Conservation (phyloP, 495 filamentous ascomycete genomes). For the Polyplosphaeria fusca region DNA sequence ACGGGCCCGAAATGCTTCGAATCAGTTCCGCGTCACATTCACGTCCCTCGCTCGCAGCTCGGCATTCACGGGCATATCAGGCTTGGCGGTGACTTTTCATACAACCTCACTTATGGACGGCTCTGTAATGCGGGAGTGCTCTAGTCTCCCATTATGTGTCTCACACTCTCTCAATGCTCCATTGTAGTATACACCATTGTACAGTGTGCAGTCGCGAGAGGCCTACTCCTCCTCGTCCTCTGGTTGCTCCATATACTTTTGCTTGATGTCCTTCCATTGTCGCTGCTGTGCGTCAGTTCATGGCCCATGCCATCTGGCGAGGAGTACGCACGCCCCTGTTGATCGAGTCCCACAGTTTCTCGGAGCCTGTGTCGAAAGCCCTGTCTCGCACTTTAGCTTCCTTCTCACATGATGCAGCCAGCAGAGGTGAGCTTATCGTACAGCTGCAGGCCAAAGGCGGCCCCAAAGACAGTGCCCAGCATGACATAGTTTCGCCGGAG, state of each 20-base stretch:
- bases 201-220: conserved; percentile 17
- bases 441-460: conserved; percentile 92
- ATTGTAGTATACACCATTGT: conserved; percentile 31
- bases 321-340: conserved; percentile 77
- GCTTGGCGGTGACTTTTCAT: too few relatives aligned
- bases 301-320: neutral
- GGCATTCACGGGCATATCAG: too few relatives aligned
- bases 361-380: conserved; percentile 69
- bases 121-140: too few relatives aligned
- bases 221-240: conserved; percentile 52
- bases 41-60: too few relatives aligned
- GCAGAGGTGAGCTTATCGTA: too few relatives aligned
- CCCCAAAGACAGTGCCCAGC: conserved; percentile 77
- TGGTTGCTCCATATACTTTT: conserved; percentile 67
- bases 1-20: too few relatives aligned
- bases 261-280: conserved; percentile 99
- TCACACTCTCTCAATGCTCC: too few relatives aligned
- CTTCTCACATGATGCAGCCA: neutral
- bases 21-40: too few relatives aligned
- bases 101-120: too few relatives aligned
- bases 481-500: conserved; percentile 83
- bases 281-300: conserved; percentile 69
- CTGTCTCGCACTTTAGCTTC: conserved; percentile 46
- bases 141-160: too few relatives aligned
- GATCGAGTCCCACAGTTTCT: conserved; percentile 81